Evolutionary conservation across 306 rosid genomes (phyloP).

Genomic region (Oxytropis ochrocephala): DNA sequence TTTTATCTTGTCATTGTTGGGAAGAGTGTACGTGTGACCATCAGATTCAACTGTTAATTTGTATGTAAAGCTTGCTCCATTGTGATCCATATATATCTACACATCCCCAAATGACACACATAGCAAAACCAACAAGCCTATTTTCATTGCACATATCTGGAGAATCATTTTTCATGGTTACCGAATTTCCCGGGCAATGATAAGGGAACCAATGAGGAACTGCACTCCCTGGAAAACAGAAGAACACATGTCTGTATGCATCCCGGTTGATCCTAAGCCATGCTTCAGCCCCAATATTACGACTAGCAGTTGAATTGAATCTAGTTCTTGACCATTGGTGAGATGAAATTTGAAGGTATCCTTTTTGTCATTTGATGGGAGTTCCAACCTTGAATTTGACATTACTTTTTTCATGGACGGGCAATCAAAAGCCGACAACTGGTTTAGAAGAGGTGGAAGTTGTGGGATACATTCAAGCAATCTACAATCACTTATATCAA

Average conservation of each 20-base stretch:
- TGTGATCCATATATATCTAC: no score
- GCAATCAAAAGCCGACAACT: conserved; percentile 17
- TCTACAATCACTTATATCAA: neutral
- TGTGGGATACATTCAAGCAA: conserved; percentile 13
- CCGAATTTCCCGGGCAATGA: neutral
- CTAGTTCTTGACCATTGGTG: neutral
- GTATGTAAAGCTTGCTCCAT: no score
- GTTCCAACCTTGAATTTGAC: neutral
- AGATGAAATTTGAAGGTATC: neutral
- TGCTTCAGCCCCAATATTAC: neutral
- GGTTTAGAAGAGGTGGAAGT: conserved; percentile 7
- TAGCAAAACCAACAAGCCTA: neutral
- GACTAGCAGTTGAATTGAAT: neutral
- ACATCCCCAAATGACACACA: neutral
- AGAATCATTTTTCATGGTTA: neutral
- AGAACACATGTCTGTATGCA: neutral
- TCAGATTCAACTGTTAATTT: no score
- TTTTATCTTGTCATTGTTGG: no score
- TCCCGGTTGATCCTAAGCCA: neutral
- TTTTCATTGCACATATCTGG: no score
- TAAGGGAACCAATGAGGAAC: neutral
- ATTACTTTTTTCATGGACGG: neutral
- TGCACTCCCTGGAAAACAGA: neutral
- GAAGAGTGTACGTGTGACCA: no score
- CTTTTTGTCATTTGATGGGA: neutral